A percentile compares a stretch with the other conserved stretches of the same genome.
Conservation (phyloP, 2,329 filamentous ascomycete species). For the Calonectria naviculata region DNA sequence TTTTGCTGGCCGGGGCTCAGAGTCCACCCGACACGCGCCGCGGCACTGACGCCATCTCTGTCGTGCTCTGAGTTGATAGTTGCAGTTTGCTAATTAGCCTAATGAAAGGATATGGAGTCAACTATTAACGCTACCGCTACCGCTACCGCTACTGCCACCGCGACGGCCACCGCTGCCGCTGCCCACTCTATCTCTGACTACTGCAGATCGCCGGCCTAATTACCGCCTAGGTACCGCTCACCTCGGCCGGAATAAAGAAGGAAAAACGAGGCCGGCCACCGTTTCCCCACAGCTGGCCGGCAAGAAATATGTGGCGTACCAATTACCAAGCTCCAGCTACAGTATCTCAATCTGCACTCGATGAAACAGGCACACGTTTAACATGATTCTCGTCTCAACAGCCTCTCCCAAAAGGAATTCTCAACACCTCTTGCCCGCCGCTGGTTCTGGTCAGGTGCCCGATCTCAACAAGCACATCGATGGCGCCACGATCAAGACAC, state of each 20-base stretch:
- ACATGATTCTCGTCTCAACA: not conserved
- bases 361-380: not conserved
- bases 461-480: conserved; percentile 14
- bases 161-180: not conserved
- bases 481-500: conserved; percentile 31
- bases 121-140: not conserved
- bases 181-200: not conserved
- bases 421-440: not conserved
- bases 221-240: not conserved
- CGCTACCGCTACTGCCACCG: not conserved
- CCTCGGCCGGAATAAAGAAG: not conserved
- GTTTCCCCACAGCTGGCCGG: not conserved
- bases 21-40: conserved; percentile 9
- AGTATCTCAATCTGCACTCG: not conserved
- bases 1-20: conserved; percentile 24
- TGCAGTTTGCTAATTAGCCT: not conserved
- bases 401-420: conserved; percentile 4
- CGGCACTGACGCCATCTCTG: conserved; percentile 31
- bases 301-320: not conserved
- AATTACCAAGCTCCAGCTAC: not conserved
- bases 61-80: not conserved
- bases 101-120: not conserved
- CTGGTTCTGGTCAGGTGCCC: not conserved
- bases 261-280: not conserved
- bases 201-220: not conserved